Evolutionary conservation across 1,139 yeast species (phyloP).

Genomic region (Geotrichum siamense): DNA sequence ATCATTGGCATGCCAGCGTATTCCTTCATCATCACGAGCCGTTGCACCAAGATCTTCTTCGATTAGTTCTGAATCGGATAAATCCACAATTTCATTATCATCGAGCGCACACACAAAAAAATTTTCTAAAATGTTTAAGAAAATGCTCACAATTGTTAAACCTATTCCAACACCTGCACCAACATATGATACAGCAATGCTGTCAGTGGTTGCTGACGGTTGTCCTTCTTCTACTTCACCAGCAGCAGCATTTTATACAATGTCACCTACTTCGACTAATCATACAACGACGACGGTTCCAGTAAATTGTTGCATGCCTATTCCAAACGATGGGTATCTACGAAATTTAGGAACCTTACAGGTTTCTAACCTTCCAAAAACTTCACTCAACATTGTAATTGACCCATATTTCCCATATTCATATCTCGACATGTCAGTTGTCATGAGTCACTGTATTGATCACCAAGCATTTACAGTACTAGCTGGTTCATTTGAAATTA

Average conservation of each 20-base stretch:
- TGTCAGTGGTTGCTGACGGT: background rate
- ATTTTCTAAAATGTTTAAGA: conserved; percentile 7
- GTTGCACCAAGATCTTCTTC: background rate
- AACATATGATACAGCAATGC: background rate
- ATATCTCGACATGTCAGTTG: conserved; percentile 14
- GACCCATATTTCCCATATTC: conserved; percentile 16
- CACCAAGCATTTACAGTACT: conserved; percentile 5
- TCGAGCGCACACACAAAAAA: no score
- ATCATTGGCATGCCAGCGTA: background rate
- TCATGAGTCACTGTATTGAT: conserved; percentile 7
- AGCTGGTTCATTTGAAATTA: conserved; percentile 8
- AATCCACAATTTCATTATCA: no score
- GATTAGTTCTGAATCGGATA: background rate
- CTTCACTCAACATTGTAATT: conserved; percentile 5
- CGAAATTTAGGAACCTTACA: conserved; percentile 8
- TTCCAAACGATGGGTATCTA: conserved; percentile 6
- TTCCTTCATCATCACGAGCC: background rate
- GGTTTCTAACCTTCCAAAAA: background rate
- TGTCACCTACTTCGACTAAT: background rate
- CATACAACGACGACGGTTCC: background rate
- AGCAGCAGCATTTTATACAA: background rate
- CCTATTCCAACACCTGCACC: background rate
- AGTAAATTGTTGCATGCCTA: background rate
- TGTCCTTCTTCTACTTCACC: background rate
- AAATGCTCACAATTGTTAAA: background rate